Evolutionary conservation across 2,329 filamentous ascomycete species (phyloP).

Genomic region (Verticillium isaacii): DNA sequence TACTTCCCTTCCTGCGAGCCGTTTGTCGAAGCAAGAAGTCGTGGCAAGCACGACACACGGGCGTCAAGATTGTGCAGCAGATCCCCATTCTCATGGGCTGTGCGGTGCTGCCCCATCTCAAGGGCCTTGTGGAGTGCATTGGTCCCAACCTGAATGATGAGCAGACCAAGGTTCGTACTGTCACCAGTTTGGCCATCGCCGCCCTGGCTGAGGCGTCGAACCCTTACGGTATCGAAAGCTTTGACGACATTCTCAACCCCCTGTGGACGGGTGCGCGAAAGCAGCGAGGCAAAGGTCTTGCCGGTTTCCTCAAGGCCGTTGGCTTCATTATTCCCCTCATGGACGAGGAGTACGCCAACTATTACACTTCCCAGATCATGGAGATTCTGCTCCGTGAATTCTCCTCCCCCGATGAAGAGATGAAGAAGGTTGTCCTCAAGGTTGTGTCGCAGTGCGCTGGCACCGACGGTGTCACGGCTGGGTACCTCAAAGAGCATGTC

Average conservation of each 20-base stretch:
- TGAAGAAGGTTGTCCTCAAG: constrained; percentile 99
- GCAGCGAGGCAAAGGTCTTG: constrained; percentile 92
- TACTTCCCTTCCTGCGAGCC: constrained; percentile 90
- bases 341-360: constrained; percentile 99
- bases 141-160: constrained; percentile 94
- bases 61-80: constrained; percentile 98
- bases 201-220: constrained; percentile 94
- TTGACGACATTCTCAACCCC: constrained; percentile 95
- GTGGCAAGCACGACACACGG: constrained; percentile 96
- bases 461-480: constrained; percentile 90
- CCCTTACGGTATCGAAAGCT: constrained; percentile 98
- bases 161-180: constrained; percentile 94
- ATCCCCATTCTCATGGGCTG: constrained; percentile 99
- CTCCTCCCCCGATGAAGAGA: constrained; percentile 94
- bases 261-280: constrained; percentile 95
- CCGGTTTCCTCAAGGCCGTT: constrained; percentile 94
- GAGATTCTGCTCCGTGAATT: constrained; percentile 96
- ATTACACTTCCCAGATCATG: constrained; percentile 98
- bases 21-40: constrained; percentile 98
- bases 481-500: constrained; percentile 92
- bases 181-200: constrained; percentile 91
- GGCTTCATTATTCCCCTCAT: constrained; percentile 98
- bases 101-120: constrained; percentile 89
- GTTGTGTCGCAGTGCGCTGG: constrained; percentile 94
- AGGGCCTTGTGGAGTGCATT: constrained; percentile 94